Conservation (phyloP, 345 rosid species). For the Populus nigra region DNA sequence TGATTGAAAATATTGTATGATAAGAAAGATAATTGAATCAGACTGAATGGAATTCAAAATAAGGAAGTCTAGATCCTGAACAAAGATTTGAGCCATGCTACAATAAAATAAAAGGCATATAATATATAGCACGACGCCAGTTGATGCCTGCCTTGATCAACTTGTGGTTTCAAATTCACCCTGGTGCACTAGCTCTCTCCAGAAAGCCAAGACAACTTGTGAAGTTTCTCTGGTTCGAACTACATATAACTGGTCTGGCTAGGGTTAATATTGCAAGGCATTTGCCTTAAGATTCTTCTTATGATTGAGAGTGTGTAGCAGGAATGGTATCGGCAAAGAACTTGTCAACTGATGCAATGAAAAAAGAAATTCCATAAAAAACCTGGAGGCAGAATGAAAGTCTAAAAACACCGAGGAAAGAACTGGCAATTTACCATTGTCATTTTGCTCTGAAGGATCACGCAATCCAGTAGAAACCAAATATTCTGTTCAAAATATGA, state of each 20-base stretch:
- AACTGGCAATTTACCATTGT: background rate
- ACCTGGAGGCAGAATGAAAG: background rate
- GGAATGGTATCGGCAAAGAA: background rate
- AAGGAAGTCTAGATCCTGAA: no score
- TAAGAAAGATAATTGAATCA: no score
- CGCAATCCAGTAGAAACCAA: background rate
- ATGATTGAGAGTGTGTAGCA: background rate
- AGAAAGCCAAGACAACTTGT: background rate
- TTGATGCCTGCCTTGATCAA: background rate
- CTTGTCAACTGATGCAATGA: slow-evolving; percentile 7
- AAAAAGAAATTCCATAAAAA: background rate
- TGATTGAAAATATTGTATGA: no score
- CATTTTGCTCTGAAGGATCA: slow-evolving; percentile 2
- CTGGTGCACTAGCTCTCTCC: background rate
- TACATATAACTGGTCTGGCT: no score
- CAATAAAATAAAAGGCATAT: background rate
- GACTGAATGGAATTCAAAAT: no score
- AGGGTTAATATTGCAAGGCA: background rate
- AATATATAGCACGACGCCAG: background rate
- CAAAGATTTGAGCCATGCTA: no score
- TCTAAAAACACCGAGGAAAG: background rate
- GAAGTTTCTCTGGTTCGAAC: background rate
- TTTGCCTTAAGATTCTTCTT: background rate
- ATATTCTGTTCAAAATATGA: background rate
- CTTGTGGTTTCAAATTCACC: background rate